A percentile compares a stretch with the other conserved stretches of the same genome.
Evolutionary conservation across 768 basidiomycete genomes (phyloP).

Genomic region (Flagelloscypha sp.): DNA sequence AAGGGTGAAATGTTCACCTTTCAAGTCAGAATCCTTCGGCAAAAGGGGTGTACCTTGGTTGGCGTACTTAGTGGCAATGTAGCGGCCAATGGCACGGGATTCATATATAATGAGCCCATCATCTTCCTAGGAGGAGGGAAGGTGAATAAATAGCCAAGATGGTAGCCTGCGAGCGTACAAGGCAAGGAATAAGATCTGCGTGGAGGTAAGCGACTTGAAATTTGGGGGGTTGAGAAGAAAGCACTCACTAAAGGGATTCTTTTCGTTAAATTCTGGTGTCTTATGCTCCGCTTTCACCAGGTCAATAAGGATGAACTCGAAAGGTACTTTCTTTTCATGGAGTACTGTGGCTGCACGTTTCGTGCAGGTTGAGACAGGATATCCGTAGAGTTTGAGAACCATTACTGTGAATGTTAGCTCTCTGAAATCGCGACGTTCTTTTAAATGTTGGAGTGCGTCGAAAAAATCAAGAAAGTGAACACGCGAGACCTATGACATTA

Average conservation of each 20-base stretch:
- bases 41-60: slow-evolving; percentile 31
- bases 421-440: too few species aligned
- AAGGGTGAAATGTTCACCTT: slow-evolving; percentile 34
- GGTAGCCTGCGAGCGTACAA: not conserved
- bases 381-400: slow-evolving; percentile 39
- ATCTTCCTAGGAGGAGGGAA: slow-evolving; percentile 24
- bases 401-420: too few species aligned
- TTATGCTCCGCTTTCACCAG: slow-evolving; percentile 36
- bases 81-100: slow-evolving; percentile 38
- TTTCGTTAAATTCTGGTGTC: slow-evolving; percentile 19
- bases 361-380: slow-evolving; percentile 36
- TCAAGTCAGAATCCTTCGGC: slow-evolving; percentile 27
- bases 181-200: slow-evolving; percentile 7
- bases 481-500: too few species aligned
- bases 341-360: slow-evolving; percentile 42
- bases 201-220: slow-evolving; percentile 15
- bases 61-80: slow-evolving; percentile 32
- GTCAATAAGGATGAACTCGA: slow-evolving; percentile 39
- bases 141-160: slow-evolving; percentile 5
- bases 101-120: slow-evolving; percentile 40
- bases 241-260: slow-evolving; percentile 47
- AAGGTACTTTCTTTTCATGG: slow-evolving; percentile 50
- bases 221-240: slow-evolving; percentile 15
- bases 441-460: too few species aligned
- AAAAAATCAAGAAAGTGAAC: too few species aligned